Evolutionary conservation across 306 rosid species (phyloP), one percentile per base, ranked within the genome.

Genomic region (Alnus rubra): DNA sequence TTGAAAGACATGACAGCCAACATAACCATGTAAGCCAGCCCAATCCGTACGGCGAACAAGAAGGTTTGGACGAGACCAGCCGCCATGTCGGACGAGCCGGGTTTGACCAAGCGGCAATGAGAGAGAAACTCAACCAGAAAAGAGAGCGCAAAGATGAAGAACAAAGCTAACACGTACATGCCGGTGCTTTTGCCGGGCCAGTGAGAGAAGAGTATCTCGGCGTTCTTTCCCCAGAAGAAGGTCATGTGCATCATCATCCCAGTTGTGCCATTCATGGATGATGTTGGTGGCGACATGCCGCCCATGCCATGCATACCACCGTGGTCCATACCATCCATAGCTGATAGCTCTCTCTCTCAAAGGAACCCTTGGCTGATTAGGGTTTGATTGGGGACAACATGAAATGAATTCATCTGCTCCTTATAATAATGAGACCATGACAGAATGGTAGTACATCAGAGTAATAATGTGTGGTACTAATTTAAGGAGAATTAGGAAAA

Each of bases 1-100:
- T 95, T 95, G 74, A 95, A 95, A 0, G 98, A 95, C 98, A 92
- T 92, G 45, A 95, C 83, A 0, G 98, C 95, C 31, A 95, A 77
- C 99, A 95, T 95, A 2, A 95, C 92, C 85, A 95, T 14, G 70
- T 90, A 89, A 16, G 90, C 84, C 11, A 95, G 33, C 0, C 91
- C 97, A 12, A 91, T 83, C 82, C 93, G 79, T 0, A 93, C 7
- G 10, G 86, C 78, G 12, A 90, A 92, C 80, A 91, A 5, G 5
- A 84, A 5, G 1, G 97, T 92, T 84, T 85, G 95, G 50, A 85
- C 39, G 82, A 91, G 51, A 70, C 86, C 90, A 48, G 89, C 76
- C 1, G 53, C 78, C 1, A 86, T 52, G 9, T 67, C 23, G 75
- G 39, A 79, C 2, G 89, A 79, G 16, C 81, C 88, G 52, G 88